Evolutionary conservation across 2,329 filamentous ascomycete genomes (phyloP).

Genomic region (Trichoderma gracile): DNA sequence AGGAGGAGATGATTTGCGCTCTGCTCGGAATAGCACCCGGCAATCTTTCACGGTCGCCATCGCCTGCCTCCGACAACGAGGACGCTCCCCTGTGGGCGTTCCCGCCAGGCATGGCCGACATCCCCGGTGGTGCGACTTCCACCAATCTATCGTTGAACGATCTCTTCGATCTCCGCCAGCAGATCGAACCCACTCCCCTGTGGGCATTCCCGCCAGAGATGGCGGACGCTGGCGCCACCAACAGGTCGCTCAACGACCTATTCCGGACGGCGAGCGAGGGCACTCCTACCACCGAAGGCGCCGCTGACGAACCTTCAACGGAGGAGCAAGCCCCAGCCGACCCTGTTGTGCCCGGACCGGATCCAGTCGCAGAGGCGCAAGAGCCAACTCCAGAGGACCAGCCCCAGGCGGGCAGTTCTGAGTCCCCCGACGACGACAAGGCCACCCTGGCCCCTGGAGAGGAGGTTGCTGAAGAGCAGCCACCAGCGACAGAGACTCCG

Average conservation of each 20-base stretch:
- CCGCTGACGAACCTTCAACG: constrained; percentile 9
- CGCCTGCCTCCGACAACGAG: constrained; percentile 12
- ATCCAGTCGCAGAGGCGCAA: constrained; percentile 19
- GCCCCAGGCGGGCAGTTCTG: constrained; percentile 12
- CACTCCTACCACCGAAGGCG: constrained; percentile 16
- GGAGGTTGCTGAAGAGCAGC: constrained; percentile 14
- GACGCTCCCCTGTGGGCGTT: constrained; percentile 15
- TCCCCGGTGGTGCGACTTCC: not conserved
- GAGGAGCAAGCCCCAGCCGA: constrained; percentile 1
- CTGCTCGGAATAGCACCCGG: constrained; percentile 15
- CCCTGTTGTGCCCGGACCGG: not conserved
- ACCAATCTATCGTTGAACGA: no score
- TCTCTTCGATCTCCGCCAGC: no score
- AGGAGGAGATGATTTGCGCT: constrained; percentile 16
- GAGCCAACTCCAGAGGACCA: constrained; percentile 19
- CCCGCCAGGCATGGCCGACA: constrained; percentile 19
- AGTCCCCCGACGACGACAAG: constrained; percentile 13
- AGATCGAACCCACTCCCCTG: not conserved
- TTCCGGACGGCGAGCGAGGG: constrained; percentile 17
- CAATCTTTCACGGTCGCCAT: constrained; percentile 1
- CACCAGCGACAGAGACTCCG: constrained; percentile 7
- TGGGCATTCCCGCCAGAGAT: constrained; percentile 23
- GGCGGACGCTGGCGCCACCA: constrained; percentile 14
- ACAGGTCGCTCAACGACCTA: constrained; percentile 22
- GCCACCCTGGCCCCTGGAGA: constrained; percentile 7